These are phyloP conservation scores for Pestalotiopsis sp. DNA, from an alignment of 2,329 filamentous ascomycete species.

Conservation along the genomic window DNA sequence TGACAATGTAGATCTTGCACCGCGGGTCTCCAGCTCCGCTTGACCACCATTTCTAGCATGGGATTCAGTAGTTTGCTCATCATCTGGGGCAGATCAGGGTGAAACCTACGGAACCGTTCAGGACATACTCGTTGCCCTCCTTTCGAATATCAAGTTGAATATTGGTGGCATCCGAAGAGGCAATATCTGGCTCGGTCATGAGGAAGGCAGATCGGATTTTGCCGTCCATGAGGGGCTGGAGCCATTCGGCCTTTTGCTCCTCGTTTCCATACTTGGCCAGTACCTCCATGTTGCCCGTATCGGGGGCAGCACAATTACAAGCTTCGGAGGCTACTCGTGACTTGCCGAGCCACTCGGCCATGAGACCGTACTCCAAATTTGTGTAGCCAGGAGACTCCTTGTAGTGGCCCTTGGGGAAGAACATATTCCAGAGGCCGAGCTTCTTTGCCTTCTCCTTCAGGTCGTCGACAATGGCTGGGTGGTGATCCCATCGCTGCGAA, in stretches of 20 bases:
- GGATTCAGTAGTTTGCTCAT: background rate
- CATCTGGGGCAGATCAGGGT: background rate
- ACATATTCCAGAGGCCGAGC: conserved; percentile 97
- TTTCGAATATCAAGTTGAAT: conserved; percentile 81
- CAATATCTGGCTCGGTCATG: conserved; percentile 91
- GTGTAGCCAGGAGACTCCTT: conserved; percentile 92
- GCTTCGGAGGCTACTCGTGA: conserved; percentile 83
- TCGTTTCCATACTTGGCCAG: conserved; percentile 89
- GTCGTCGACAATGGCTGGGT: conserved; percentile 83
- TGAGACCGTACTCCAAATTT: conserved; percentile 95
- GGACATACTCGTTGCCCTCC: conserved; percentile 85
- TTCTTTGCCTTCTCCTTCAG: conserved; percentile 82
- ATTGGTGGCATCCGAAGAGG: conserved; percentile 90
- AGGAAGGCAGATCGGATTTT: conserved; percentile 88
- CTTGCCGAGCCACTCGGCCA: conserved; percentile 94
- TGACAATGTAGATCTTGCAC: conserved; percentile 92
- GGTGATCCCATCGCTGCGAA: conserved; percentile 74
- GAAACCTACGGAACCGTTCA: conserved; percentile 76
- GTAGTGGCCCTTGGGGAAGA: conserved; percentile 93
- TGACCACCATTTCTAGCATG: conserved; percentile 93
- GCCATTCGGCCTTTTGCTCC: conserved; percentile 82
- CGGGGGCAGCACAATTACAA: conserved; percentile 86
- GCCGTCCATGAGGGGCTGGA: conserved; percentile 79
- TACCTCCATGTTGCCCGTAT: conserved; percentile 96
- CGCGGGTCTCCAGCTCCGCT: conserved; percentile 91